Evolutionary conservation across 257 asterid species (phyloP).

Genomic region (Nicotiana noctiflora): DNA sequence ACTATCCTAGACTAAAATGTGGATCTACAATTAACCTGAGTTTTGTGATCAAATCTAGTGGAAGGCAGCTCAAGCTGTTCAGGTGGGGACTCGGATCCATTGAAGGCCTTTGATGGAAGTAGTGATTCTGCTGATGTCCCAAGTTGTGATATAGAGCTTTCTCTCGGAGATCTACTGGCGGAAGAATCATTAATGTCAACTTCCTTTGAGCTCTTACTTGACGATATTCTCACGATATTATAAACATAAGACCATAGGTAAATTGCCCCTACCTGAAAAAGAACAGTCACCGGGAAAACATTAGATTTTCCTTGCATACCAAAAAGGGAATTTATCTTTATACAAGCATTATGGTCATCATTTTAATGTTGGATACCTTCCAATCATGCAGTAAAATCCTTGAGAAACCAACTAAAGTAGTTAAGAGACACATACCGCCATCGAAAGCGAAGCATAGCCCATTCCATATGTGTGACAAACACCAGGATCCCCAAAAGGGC

Average conservation of each 20-base stretch:
- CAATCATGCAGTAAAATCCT: background rate
- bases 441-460: slow-evolving; percentile 85
- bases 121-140: slow-evolving; percentile 44
- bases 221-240: slow-evolving; percentile 62
- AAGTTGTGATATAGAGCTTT: slow-evolving; percentile 24
- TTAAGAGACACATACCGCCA: slow-evolving; percentile 62
- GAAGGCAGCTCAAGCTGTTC: slow-evolving; percentile 32
- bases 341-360: background rate
- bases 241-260: slow-evolving; percentile 80
- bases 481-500: slow-evolving; percentile 79
- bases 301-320: background rate
- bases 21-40: slow-evolving; percentile 33
- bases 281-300: background rate
- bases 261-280: slow-evolving; percentile 67
- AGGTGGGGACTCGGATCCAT: slow-evolving; percentile 27
- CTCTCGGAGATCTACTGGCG: slow-evolving; percentile 24
- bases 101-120: slow-evolving; percentile 35
- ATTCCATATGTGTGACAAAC: slow-evolving; percentile 56
- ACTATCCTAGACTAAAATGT: background rate
- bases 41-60: slow-evolving; percentile 23
- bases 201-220: slow-evolving; percentile 44
- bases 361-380: background rate
- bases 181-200: slow-evolving; percentile 45
- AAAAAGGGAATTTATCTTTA: background rate
- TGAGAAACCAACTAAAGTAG: background rate